Evolutionary conservation across 2,329 filamentous ascomycete species (phyloP), one percentile per base, ranked within the genome.

Genomic region (Colletotrichum costaricense): DNA sequence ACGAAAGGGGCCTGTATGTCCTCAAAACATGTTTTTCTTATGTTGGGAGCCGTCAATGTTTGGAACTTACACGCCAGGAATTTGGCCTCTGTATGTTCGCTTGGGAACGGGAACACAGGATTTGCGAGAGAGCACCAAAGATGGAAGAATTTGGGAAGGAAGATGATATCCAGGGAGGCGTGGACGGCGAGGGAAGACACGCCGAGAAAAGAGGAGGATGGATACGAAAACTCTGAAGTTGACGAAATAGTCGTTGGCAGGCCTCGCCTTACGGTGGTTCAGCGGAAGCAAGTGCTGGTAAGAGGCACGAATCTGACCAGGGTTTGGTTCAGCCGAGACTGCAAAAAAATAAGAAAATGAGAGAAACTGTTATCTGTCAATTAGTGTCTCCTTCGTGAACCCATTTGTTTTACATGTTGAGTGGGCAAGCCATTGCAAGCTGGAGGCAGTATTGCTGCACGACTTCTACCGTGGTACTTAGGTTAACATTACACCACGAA

Each of bases 211-310:
- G 24, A 22, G 1, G 62, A 19, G 12, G 30, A 46, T 8, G 5
- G 4, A n/a, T 19, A 9, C 5, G 3, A 42, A 12, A 65, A 52
- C 16, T 2, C 11, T 8, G 8, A n/a, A 42, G 38, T 28, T 16
- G 42, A 33, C 14, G 24, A 60, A 55, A 42, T 12, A 2, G 38
- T 42, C n/a, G 30, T 19, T 16, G 42, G 30, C n/a, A 30, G 46
- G 30, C 35, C 6, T n/a, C 35, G 42, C 28, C 22, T 5, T 5
- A 24, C 16, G 46, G 54, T 28, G 35, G 22, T 55, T 33, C 12
- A 5, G 58, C 58, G 58, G 49, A 59, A 59, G 62, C 63, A 58
- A 59, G 33, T 60, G 55, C 63, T 55, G 68, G 63, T 68, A 67
- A 70, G 19, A 70, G 63, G 55, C 12, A 30, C 55, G 2, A 38